Conservation (phyloP, 345 rosid species). For the Salix viminalis region DNA sequence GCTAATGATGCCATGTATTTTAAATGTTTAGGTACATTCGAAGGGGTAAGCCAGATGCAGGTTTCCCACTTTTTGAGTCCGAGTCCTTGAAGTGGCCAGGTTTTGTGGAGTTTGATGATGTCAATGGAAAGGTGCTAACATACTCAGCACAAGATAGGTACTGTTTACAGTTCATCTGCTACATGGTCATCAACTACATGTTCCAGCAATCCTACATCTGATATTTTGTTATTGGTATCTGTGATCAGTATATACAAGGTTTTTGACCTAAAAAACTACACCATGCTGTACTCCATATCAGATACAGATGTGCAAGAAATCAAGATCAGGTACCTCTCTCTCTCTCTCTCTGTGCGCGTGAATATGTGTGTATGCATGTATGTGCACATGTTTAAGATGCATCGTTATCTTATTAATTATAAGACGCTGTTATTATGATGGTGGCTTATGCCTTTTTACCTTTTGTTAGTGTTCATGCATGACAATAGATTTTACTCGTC, state of each 20-base stretch:
- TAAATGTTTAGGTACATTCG: conserved; percentile 62
- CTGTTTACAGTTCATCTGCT: conserved; percentile 6
- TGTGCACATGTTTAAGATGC: neutral
- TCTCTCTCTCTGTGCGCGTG: neutral
- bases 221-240: conserved; percentile 11
- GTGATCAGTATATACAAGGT: conserved; percentile 82
- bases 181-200: conserved; percentile 3
- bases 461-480: neutral
- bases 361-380: neutral
- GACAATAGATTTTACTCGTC: neutral
- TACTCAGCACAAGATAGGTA: conserved; percentile 95
- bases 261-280: conserved; percentile 88
- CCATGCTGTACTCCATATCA: conserved; percentile 85
- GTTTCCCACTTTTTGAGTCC: conserved; percentile 90
- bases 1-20: conserved; percentile 2
- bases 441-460: too few relatives aligned
- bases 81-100: conserved; percentile 99
- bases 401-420: neutral
- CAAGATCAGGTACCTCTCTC: conserved; percentile 72
- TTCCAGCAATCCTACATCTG: conserved; percentile 13
- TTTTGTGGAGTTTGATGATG: conserved; percentile 98
- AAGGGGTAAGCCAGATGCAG: conserved; percentile 91
- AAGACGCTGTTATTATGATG: neutral
- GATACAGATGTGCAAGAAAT: conserved; percentile 90
- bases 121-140: conserved; percentile 90